Conservation (phyloP, 805 yeast genomes). For the Spathaspora gorwiae region DNA sequence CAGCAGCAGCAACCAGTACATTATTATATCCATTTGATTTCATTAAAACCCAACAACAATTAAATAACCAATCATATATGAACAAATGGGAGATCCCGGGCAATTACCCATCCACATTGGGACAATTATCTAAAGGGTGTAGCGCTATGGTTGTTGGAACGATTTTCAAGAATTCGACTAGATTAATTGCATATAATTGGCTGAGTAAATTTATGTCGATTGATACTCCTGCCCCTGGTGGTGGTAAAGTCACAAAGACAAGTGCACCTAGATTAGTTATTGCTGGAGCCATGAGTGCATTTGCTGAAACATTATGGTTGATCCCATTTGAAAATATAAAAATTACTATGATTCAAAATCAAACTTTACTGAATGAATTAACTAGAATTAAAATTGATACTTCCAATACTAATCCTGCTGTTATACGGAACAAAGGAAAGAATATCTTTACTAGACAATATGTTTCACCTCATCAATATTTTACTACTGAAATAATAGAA, state of each 20-base stretch:
- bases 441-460: conserved; percentile 27
- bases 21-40: conserved; percentile 70
- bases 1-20: conserved; percentile 60
- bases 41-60: conserved; percentile 59
- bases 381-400: conserved; percentile 10
- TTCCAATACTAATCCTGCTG: too few relatives aligned
- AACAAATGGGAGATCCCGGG: conserved; percentile 30
- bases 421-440: conserved; percentile 16
- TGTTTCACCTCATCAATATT: conserved; percentile 41
- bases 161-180: conserved; percentile 63
- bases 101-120: conserved; percentile 27
- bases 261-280: conserved; percentile 77
- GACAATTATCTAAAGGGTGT: conserved; percentile 53
- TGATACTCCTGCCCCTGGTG: conserved; percentile 26
- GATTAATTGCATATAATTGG: conserved; percentile 73
- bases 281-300: conserved; percentile 82
- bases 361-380: conserved; percentile 29
- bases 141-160: conserved; percentile 74
- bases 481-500: conserved; percentile 27
- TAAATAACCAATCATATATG: conserved; percentile 41
- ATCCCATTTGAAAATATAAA: conserved; percentile 90
- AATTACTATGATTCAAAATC: conserved; percentile 72
- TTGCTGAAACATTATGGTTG: conserved; percentile 73
- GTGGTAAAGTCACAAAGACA: conserved; percentile 46
- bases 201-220: conserved; percentile 64